Evolutionary conservation across 768 basidiomycete genomes (phyloP).

Genomic region (Phanerochaete carnosa): DNA sequence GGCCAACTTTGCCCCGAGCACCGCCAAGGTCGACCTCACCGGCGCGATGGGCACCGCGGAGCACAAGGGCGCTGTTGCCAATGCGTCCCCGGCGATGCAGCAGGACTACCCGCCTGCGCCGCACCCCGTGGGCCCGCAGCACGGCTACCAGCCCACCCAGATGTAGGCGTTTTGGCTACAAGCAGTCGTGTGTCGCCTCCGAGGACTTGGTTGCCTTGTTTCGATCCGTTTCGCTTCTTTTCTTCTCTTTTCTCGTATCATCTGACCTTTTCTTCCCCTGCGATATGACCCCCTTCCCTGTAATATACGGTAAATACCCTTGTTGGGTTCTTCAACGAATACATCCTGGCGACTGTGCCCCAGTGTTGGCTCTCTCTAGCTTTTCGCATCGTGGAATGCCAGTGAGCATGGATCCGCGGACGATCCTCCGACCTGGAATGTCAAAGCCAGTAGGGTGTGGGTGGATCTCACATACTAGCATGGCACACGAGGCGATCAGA

Average conservation of each 20-base stretch:
- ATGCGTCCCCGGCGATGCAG: not conserved
- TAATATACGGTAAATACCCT: too few species aligned
- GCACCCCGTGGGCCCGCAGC: not conserved
- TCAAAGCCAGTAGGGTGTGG: too few species aligned
- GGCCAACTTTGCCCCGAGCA: conserved; percentile 14
- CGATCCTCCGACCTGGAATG: too few species aligned
- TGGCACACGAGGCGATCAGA: too few species aligned
- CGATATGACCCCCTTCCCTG: too few species aligned
- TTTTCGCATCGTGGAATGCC: too few species aligned
- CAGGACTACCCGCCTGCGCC: conserved; percentile 2
- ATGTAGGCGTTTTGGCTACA: not conserved
- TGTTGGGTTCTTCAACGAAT: too few species aligned
- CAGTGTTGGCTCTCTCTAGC: too few species aligned
- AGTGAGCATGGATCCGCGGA: too few species aligned
- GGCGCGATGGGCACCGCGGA: conserved; percentile 10
- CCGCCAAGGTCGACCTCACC: not conserved
- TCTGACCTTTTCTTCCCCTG: not conserved
- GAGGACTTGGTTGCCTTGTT: not conserved
- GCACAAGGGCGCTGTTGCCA: not conserved
- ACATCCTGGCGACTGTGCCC: too few species aligned
- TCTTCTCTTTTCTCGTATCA: not conserved
- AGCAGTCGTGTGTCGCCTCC: not conserved
- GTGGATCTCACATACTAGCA: too few species aligned
- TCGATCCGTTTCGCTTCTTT: not conserved
- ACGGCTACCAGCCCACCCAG: not conserved